Evolutionary conservation across 169 alveolate species (phyloP).

Genomic region (Plasmodium cynomolgi): DNA sequence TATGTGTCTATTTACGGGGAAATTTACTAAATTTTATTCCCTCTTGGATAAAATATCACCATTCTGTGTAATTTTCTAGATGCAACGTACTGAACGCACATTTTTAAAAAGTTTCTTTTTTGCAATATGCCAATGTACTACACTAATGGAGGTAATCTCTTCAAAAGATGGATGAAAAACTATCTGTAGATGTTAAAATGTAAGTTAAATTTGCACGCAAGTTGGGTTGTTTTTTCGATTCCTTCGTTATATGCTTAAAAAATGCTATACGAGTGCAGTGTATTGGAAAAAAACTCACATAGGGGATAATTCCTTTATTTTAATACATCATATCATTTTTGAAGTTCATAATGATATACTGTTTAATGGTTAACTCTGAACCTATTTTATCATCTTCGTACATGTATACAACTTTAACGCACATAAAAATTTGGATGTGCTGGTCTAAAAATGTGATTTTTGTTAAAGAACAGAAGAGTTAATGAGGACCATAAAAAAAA

Average conservation of each 20-base stretch:
- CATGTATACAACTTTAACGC: background rate
- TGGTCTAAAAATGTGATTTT: background rate
- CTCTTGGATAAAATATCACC: background rate
- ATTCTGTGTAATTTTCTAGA: background rate
- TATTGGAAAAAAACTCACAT: background rate
- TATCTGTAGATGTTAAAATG: background rate
- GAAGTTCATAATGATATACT: background rate
- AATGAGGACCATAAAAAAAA: background rate
- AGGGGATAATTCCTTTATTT: background rate
- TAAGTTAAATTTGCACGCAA: background rate
- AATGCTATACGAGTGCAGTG: background rate
- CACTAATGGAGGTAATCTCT: background rate
- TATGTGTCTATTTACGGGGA: background rate
- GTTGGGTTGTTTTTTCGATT: background rate
- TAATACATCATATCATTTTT: background rate
- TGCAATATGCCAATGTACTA: background rate
- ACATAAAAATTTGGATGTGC: background rate
- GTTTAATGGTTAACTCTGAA: background rate
- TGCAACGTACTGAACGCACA: background rate
- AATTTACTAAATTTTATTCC: background rate
- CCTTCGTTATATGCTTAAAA: background rate
- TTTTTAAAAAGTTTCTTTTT: background rate
- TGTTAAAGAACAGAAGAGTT: background rate
- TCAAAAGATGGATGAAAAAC: background rate
- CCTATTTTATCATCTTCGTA: background rate